Evolutionary conservation across 2,329 filamentous ascomycete species (phyloP).

Genomic region (Alternaria tenuissima): DNA sequence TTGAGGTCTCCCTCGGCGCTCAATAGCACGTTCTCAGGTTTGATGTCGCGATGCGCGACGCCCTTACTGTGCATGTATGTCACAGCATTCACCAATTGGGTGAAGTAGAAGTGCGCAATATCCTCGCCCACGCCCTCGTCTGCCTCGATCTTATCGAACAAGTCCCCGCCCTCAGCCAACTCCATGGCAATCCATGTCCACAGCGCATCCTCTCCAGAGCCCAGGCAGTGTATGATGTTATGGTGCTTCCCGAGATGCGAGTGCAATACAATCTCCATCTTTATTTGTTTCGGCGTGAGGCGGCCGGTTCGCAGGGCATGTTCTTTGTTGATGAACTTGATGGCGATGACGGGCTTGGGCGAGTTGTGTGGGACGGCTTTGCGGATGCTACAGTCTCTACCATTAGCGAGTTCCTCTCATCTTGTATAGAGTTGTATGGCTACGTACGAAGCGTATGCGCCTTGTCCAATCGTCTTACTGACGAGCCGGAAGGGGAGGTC

Average conservation of each 20-base stretch:
- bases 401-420: background rate
- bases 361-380: constrained; percentile 82
- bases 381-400: constrained; percentile 66
- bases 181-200: constrained; percentile 99
- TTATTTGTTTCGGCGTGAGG: constrained; percentile 86
- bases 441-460: constrained; percentile 86
- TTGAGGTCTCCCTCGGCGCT: constrained; percentile 87
- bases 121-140: constrained; percentile 94
- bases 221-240: constrained; percentile 94
- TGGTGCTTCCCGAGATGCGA: constrained; percentile 86
- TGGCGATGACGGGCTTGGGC: constrained; percentile 82
- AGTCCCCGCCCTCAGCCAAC: constrained; percentile 89
- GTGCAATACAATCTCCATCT: constrained; percentile 91
- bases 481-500: constrained; percentile 93
- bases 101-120: constrained; percentile 95
- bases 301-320: constrained; percentile 90
- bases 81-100: constrained; percentile 87
- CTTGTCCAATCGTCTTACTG: constrained; percentile 94
- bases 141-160: constrained; percentile 99
- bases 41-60: constrained; percentile 79
- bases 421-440: too few species aligned
- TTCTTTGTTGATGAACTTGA: constrained; percentile 98
- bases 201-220: constrained; percentile 80
- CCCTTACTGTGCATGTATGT: constrained; percentile 97
- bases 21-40: constrained; percentile 92